Conservation (phyloP, 306 rosid species). For the Oemleria cerasiformis region DNA sequence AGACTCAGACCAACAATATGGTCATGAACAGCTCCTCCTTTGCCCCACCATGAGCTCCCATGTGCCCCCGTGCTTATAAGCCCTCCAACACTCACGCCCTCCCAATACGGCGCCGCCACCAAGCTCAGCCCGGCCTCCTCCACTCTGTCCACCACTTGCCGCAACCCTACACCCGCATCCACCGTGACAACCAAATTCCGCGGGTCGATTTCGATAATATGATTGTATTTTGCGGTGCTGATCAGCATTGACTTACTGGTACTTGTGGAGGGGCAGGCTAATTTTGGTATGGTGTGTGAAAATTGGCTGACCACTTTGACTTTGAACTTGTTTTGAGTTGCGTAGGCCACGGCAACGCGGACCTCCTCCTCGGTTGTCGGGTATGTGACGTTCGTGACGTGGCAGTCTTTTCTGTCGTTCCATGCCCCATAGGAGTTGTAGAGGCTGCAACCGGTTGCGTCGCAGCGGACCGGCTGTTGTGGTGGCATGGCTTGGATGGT, state of each 20-base stretch:
- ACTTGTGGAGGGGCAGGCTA: conserved; percentile 46
- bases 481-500: conserved; percentile 38
- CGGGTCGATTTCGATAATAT: conserved; percentile 24
- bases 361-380: conserved; percentile 59
- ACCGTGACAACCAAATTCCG: conserved; percentile 24
- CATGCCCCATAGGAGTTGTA: conserved; percentile 68
- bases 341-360: conserved; percentile 46
- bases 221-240: conserved; percentile 26
- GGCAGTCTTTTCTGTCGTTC: conserved; percentile 56
- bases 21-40: conserved; percentile 73
- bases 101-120: conserved; percentile 49
- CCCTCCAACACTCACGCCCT: conserved; percentile 48
- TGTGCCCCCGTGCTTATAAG: conserved; percentile 43
- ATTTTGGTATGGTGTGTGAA: conserved; percentile 65
- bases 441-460: conserved; percentile 48
- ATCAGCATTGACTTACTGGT: conserved; percentile 16
- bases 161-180: conserved; percentile 37
- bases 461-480: conserved; percentile 48
- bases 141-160: conserved; percentile 33
- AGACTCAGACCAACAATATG: conserved; percentile 50
- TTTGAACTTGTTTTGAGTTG: conserved; percentile 45
- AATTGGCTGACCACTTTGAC: conserved; percentile 54
- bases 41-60: conserved; percentile 65
- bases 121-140: conserved; percentile 38
- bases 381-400: conserved; percentile 36